Base-by-base conservation (phyloP, 148 eudicot species). In the Vaccinium vitisidaea region DNA sequence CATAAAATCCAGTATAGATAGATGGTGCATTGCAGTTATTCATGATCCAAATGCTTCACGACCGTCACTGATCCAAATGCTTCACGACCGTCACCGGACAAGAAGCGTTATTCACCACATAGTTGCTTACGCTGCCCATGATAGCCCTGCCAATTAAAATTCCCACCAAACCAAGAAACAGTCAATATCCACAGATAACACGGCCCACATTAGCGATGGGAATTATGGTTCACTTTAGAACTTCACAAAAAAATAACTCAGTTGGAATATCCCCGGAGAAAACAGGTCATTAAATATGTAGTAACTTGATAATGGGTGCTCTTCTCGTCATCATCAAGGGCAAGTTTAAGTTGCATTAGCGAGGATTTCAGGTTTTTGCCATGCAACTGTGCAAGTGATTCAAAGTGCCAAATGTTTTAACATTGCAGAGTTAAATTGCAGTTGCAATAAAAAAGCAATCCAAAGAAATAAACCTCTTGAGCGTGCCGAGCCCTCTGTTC, bases 1-100 rank as follows among this genome's bases (percentile, higher is more conserved):
- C n/a, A 81, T 39, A 46, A 46, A 81, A 23, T 43, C 83, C 75
- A 46, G 21, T n/a, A 25, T n/a, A 23, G 55, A 12, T 48, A 23
- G 43, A 32, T 63, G 25, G 15, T 23, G 61, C 61, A 53, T 43
- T 3, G 56, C 78, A 55, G 19, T 81, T 59, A 85, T 23, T 81
- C 81, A 61, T 77, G 88, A n/a, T 83, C 43, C 21, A 23, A 11
- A 18, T 67, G 85, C 92, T 93, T 93, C 83, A 97, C 98, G 12
- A 97, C 99, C 4, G 98, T 97, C 19, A 97, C 98, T 77, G 88
- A n/a, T 83, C 43, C 21, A 23, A 11, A 18, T 67, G 85, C 92
- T 93, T 93, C 83, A 97, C 99, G 12, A 97, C 99, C 4, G 98
- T 97, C 19, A 97, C 98, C 0, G 99, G 98, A 83, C 98, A 93